A percentile compares a stretch with the other conserved stretches of the same genome.
Conservation (phyloP, 495 filamentous ascomycete species). For the Penicillium bovifimosum region DNA sequence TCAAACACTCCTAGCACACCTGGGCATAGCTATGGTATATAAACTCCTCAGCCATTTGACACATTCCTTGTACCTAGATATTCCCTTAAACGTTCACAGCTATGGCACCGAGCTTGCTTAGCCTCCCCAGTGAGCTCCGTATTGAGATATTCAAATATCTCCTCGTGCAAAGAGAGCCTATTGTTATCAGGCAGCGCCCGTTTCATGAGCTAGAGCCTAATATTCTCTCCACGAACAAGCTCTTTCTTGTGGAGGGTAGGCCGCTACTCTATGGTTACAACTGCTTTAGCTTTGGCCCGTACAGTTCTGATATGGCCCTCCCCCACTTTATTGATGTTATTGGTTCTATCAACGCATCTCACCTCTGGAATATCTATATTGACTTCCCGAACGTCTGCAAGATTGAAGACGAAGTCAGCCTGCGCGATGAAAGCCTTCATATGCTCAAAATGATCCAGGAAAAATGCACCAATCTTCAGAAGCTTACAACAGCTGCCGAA, state of each 20-base stretch:
- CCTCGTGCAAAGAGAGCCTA: constrained; percentile 8
- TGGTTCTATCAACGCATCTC: constrained; percentile 7
- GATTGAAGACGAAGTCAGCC: constrained; percentile 5
- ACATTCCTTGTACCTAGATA: too few species aligned
- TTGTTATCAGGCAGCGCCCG: constrained; percentile 5
- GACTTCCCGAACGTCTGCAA: constrained; percentile 4
- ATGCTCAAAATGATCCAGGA: constrained; percentile 7
- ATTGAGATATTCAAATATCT: constrained; percentile 13
- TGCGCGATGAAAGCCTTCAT: constrained; percentile 5
- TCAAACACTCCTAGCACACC: too few species aligned
- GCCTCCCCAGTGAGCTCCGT: constrained; percentile 10
- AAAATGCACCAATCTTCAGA: constrained; percentile 5
- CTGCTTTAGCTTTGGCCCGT: constrained; percentile 4
- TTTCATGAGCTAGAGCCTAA: constrained; percentile 3
- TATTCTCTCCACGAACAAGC: constrained; percentile 8
- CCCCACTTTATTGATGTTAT: constrained; percentile 7
- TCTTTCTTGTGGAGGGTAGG: constrained; percentile 8
- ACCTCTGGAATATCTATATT: constrained; percentile 9
- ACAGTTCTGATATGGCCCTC: background rate
- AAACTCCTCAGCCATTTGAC: too few species aligned
- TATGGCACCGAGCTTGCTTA: too few species aligned
- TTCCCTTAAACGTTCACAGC: too few species aligned
- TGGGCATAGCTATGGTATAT: too few species aligned
- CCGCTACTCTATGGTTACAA: constrained; percentile 12
- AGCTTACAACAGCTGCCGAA: background rate